Evolutionary conservation across 192 early-diverging fungal species (phyloP), one percentile per base, ranked within the genome.

Genomic region (Helicostylum pulchrum): DNA sequence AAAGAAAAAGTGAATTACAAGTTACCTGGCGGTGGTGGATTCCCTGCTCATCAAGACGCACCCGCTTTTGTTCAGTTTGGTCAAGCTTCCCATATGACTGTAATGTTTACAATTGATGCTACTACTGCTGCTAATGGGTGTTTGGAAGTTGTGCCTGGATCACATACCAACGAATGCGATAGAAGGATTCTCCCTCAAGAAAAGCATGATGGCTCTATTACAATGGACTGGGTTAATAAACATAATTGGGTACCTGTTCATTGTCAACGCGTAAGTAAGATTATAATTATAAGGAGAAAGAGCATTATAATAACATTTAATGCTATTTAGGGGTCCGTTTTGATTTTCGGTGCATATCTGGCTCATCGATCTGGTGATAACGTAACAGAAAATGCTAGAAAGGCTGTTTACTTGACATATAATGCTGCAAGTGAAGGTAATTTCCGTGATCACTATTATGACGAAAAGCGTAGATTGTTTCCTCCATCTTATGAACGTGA

Each of bases 1-100:
- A 86, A 86, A 69, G 84, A 86, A 34, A 86, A 86, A 74, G 76
- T 86, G 15, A 86, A 86, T 23, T 80, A 80, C 60, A 84, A 84
- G 75, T 68, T 84, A 4, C 74, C 84, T 1, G 84, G 84, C 39
- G 84, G 81, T 49, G 81, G 80, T 42, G 77, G 82, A n/a, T 83
- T 84, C 70, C 75, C 68, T 62, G 76, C 84, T 2, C 84, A 86
- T 64, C 84, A 86, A 57, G 84, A 86, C 61, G 76, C 82, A 1
- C 84, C 82, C 21, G 84, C 84, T 15, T 86, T 86, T 61, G 80
- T 78, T 12, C 84, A 86, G 52, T 72, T 82, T 36, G 82, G 82
- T 2, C 82, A 77, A 57, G 70, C 67, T 48, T 75, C 71, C 44
- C 84, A 86, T 54, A 70, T 84, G 39, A 84, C 84, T 9, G 70